These are phyloP conservation scores for Talaromyces adpressus DNA, from an alignment of 495 filamentous ascomycete species.

Conservation along the genomic window DNA sequence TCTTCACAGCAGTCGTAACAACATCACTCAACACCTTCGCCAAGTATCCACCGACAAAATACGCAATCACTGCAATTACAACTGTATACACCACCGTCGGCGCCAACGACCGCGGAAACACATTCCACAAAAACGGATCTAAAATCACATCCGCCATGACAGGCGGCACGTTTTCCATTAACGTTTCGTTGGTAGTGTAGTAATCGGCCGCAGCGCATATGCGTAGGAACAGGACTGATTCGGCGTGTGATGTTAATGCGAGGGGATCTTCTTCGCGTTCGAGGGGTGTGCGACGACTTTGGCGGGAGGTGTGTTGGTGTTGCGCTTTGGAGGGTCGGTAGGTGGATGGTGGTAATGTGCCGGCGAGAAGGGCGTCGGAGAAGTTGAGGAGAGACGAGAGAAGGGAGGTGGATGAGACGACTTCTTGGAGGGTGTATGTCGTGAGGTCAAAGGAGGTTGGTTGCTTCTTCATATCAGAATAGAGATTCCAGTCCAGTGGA, in stretches of 20 bases:
- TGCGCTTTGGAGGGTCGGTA: background rate
- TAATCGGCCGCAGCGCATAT: slow-evolving; percentile 76
- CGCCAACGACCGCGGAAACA: slow-evolving; percentile 62
- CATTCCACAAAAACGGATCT: slow-evolving; percentile 72
- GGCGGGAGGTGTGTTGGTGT: background rate
- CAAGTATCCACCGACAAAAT: slow-evolving; percentile 34
- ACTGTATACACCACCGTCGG: slow-evolving; percentile 57
- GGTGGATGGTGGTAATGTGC: background rate
- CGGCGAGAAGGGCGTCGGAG: slow-evolving; percentile 43
- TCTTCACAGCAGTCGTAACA: background rate
- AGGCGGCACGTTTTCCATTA: slow-evolving; percentile 71
- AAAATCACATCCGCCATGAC: slow-evolving; percentile 82
- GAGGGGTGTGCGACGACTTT: background rate
- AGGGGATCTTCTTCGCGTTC: background rate
- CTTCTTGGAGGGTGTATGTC: slow-evolving; percentile 49
- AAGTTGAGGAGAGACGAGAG: slow-evolving; percentile 58
- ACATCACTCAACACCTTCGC: background rate
- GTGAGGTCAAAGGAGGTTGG: slow-evolving; percentile 73
- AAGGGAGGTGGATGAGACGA: slow-evolving; percentile 53
- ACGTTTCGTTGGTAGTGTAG: slow-evolving; percentile 59
- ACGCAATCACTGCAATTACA: slow-evolving; percentile 45
- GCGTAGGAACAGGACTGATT: slow-evolving; percentile 70
- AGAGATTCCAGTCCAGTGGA: background rate
- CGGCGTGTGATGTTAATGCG: slow-evolving; percentile 13
- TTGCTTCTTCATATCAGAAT: slow-evolving; percentile 50